Percentiles rank a stretch among this genome's conserved stretches.
Conservation (phyloP, 495 filamentous ascomycete species). For the Chaetomium fimeti region DNA sequence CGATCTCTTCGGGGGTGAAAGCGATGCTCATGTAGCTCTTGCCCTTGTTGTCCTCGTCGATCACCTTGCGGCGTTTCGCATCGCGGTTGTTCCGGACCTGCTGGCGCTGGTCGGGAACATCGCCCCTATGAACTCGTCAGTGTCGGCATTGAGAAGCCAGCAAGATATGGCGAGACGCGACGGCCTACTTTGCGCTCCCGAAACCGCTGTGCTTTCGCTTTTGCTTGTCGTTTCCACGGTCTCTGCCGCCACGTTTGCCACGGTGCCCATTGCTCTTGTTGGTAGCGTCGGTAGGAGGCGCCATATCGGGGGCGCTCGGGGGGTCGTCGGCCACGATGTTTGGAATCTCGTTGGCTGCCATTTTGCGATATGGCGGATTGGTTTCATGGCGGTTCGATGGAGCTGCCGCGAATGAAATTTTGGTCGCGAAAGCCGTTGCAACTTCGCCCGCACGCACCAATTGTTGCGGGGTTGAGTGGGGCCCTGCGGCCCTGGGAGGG, state of each 20-base stretch:
- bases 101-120: slow-evolving; percentile 57
- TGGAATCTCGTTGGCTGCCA: slow-evolving; percentile 30
- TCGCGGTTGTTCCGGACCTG: slow-evolving; percentile 57
- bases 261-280: slow-evolving; percentile 25
- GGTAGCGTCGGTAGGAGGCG: not conserved
- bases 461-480: slow-evolving; percentile 2
- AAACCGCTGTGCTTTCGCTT: slow-evolving; percentile 29
- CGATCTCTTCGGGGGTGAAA: slow-evolving; percentile 68
- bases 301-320: not conserved
- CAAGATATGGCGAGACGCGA: not conserved
- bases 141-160: slow-evolving; percentile 29
- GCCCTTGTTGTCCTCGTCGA: slow-evolving; percentile 45
- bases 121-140: slow-evolving; percentile 31
- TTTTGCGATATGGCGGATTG: slow-evolving; percentile 18
- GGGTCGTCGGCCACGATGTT: slow-evolving; percentile 1
- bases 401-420: not conserved
- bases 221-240: slow-evolving; percentile 27
- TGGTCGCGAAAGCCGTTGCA: slow-evolving; percentile 1
- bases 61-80: slow-evolving; percentile 52
- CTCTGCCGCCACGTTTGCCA: slow-evolving; percentile 17
- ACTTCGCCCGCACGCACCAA: not conserved
- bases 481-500: not conserved
- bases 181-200: slow-evolving; percentile 31
- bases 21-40: slow-evolving; percentile 46
- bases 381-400: slow-evolving; percentile 14